phyloP scores from a whole-genome alignment of 2,329 filamentous ascomycete species.

The Tolypocladium paradoxum region DNA sequence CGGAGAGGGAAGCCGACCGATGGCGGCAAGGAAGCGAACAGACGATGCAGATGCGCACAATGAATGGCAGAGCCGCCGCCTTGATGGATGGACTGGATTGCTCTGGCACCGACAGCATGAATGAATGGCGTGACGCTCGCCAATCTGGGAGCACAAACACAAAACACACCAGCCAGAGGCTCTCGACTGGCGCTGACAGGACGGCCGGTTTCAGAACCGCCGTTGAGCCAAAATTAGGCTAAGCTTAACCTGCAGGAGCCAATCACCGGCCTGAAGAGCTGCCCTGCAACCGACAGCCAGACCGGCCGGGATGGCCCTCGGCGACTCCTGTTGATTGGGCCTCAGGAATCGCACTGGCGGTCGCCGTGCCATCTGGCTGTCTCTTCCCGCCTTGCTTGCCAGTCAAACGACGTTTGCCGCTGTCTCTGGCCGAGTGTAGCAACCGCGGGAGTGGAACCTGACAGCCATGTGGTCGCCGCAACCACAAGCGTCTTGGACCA shows the following conservation, averaged over 20 bases:
- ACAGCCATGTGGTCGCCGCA: neutral
- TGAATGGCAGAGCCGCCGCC: neutral
- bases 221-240: constrained; percentile 19
- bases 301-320: neutral
- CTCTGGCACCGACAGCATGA: neutral
- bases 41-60: neutral
- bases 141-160: neutral
- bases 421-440: neutral
- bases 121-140: too few relatives aligned
- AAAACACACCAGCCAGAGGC: neutral
- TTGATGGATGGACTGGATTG: neutral
- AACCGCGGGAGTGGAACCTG: neutral
- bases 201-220: neutral
- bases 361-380: neutral
- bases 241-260: constrained; percentile 17
- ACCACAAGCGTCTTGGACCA: neutral
- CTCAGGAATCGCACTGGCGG: neutral
- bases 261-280: constrained; percentile 22
- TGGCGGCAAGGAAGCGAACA: neutral
- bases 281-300: constrained; percentile 15
- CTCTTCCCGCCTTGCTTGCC: neutral
- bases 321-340: constrained; percentile 12
- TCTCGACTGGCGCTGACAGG: neutral
- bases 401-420: neutral
- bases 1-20: neutral